Percentiles rank a stretch among this genome's conserved stretches.
These are phyloP conservation scores for Gastrodia elata DNA, from an alignment of 106 monocot genomes.

Conservation along the genomic window DNA sequence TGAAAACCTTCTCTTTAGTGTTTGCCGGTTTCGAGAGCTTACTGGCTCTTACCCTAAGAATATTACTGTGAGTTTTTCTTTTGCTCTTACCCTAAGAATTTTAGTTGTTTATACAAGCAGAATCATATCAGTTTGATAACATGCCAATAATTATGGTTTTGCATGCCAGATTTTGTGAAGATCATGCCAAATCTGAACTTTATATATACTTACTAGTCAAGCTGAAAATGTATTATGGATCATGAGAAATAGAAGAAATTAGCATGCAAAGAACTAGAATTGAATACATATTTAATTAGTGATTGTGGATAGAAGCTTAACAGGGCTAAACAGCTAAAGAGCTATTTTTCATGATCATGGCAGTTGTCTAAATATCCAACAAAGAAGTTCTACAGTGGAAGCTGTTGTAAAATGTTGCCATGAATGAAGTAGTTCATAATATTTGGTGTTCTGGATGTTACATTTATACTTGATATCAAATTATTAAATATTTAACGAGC, in stretches of 20 bases:
- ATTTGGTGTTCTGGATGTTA: too few species aligned
- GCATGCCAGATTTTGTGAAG: background rate
- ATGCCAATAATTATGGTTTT: background rate
- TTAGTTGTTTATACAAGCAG: background rate
- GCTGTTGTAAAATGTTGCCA: too few species aligned
- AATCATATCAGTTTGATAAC: background rate
- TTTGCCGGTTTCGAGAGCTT: constrained; percentile 93
- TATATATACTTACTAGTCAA: background rate
- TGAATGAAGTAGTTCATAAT: too few species aligned
- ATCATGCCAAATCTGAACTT: background rate
- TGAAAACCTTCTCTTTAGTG: constrained; percentile 97
- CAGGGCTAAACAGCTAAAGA: too few species aligned
- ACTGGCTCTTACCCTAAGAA: constrained; percentile 86
- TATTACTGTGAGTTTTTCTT: constrained; percentile 50
- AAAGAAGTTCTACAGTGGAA: too few species aligned
- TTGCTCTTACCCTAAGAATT: background rate
- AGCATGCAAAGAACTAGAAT: background rate
- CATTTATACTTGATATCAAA: too few species aligned
- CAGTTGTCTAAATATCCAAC: too few species aligned
- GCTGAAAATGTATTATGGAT: background rate
- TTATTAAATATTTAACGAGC: too few species aligned
- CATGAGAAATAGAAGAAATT: background rate
- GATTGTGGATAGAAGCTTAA: background rate
- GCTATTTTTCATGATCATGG: too few species aligned
- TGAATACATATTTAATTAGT: background rate